Percentiles rank a stretch among this genome's conserved stretches.
Conservation (phyloP, 2,329 filamentous ascomycete genomes). For the Clarireedia homoeocarpa region DNA sequence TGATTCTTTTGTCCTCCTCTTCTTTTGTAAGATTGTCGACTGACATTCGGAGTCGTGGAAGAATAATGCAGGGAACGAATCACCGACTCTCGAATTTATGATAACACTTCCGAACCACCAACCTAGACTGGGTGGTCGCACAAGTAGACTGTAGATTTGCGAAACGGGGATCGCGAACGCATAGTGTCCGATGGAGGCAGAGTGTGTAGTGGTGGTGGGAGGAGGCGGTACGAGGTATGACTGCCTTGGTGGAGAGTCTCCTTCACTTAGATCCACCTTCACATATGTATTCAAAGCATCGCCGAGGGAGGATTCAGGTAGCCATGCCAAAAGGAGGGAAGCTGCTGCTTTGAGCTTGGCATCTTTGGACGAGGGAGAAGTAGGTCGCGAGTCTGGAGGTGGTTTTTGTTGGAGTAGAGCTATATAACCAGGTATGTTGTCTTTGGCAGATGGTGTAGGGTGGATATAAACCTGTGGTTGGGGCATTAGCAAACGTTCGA, state of each 20-base stretch:
- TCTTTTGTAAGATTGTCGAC: conserved; percentile 89
- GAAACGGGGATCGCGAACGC: conserved; percentile 86
- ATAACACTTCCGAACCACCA: conserved; percentile 99
- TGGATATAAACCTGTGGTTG: conserved; percentile 81
- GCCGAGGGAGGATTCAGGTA: conserved; percentile 82
- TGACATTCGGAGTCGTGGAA: conserved; percentile 98
- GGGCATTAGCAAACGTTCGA: conserved; percentile 1
- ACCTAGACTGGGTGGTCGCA: conserved; percentile 84
- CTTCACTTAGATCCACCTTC: conserved; percentile 85
- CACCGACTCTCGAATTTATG: conserved; percentile 83
- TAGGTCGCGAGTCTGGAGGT: conserved; percentile 26
- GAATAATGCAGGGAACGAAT: conserved; percentile 91
- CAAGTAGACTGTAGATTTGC: conserved; percentile 82
- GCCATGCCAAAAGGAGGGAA: conserved; percentile 83
- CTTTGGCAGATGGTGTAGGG: conserved; percentile 83
- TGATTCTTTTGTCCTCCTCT: conserved; percentile 70
- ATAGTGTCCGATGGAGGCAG: conserved; percentile 66
- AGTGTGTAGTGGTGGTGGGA: conserved; percentile 73
- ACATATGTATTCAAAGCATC: conserved; percentile 84
- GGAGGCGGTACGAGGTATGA: conserved; percentile 87
- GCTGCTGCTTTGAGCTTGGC: conserved; percentile 47
- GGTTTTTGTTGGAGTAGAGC: conserved; percentile 87
- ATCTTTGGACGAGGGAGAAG: conserved; percentile 32
- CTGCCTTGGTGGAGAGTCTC: conserved; percentile 72
- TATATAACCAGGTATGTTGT: conserved; percentile 92